phyloP scores from a whole-genome alignment of 148 eudicot genomes.

The Camellia lanceoleosa region DNA sequence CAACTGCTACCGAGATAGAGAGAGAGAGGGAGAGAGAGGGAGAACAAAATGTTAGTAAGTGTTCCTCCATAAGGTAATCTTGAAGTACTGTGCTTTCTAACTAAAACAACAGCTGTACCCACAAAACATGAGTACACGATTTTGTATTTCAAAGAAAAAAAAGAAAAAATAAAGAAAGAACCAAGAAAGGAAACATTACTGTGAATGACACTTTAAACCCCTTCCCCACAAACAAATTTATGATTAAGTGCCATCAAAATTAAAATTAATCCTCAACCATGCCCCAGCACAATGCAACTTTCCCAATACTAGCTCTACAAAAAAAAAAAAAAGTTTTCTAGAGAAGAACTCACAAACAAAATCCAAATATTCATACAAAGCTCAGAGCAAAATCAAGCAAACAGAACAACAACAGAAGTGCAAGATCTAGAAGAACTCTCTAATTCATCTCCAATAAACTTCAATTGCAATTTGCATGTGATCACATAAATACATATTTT shows the following conservation, averaged over 20 bases:
- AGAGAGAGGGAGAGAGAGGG: not conserved
- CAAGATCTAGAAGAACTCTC: too few relatives aligned
- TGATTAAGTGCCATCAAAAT: not conserved
- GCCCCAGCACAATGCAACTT: not conserved
- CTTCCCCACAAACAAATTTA: not conserved
- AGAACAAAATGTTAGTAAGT: not conserved
- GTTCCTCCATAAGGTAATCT: not conserved
- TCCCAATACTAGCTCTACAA: not conserved
- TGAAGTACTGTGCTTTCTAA: not conserved
- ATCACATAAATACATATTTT: too few relatives aligned
- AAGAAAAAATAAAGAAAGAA: too few relatives aligned
- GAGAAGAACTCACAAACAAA: not conserved
- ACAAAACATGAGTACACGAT: not conserved
- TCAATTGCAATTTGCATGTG: too few relatives aligned
- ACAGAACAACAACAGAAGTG: not conserved
- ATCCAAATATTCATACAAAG: not conserved
- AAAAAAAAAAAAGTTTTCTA: not conserved
- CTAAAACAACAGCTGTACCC: not conserved
- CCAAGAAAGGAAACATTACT: too few relatives aligned
- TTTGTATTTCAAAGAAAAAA: not conserved
- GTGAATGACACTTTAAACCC: not conserved
- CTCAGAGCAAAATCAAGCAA: not conserved
- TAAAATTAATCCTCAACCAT: not conserved
- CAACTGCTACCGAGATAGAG: not conserved
- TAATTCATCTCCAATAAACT: too few relatives aligned